A percentile compares a stretch with the other conserved stretches of the same genome.
phyloP scores from a whole-genome alignment of 305 asterid species.

The Fraxinus velutina region DNA sequence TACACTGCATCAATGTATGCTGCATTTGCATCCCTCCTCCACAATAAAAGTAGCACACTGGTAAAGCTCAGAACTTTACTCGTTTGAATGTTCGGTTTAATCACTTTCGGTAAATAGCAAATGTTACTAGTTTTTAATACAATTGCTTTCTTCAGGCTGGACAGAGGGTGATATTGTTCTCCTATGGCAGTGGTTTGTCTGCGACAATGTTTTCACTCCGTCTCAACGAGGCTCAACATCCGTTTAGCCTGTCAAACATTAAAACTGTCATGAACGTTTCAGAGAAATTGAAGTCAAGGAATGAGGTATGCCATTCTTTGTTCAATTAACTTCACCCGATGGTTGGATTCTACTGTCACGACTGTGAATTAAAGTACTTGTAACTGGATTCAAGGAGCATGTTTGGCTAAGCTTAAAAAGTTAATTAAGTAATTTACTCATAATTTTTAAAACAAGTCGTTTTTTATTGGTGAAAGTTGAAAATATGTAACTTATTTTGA shows the following conservation, averaged over 20 bases:
- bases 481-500: neutral
- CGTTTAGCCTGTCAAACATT: conserved; percentile 83
- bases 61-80: conserved; percentile 36
- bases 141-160: conserved; percentile 57
- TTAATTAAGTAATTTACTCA: neutral
- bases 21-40: conserved; percentile 89
- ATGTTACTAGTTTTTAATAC: neutral
- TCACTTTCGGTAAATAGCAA: neutral
- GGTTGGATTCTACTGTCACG: neutral
- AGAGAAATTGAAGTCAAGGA: conserved; percentile 76
- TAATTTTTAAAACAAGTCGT: no score
- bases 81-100: neutral
- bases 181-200: conserved; percentile 87
- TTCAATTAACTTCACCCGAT: neutral
- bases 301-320: conserved; percentile 50
- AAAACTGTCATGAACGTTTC: conserved; percentile 65
- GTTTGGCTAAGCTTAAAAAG: neutral
- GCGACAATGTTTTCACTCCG: conserved; percentile 93
- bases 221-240: conserved; percentile 66
- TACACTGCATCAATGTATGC: conserved; percentile 98
- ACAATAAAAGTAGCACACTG: conserved; percentile 63
- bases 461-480: neutral
- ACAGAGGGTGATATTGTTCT: conserved; percentile 80
- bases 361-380: neutral
- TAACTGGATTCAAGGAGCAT: neutral